phyloP scores from a whole-genome alignment of 2,329 filamentous ascomycete genomes.

The Plenodomus lindquistii region DNA sequence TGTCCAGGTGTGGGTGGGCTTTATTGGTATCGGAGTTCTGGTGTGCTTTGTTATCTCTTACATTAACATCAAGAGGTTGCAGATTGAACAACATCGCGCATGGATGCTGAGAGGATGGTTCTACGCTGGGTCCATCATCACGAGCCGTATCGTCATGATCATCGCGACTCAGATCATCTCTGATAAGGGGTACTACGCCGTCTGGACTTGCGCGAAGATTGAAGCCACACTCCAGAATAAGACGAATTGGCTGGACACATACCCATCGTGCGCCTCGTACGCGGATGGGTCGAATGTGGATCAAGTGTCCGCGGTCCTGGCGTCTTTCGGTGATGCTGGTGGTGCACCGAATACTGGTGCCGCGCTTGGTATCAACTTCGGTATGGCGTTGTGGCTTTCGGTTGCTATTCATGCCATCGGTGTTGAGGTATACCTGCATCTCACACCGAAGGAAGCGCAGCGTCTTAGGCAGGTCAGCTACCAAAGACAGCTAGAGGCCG shows the following conservation, averaged over 20 bases:
- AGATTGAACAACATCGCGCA: conserved; percentile 52
- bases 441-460: conserved; percentile 58
- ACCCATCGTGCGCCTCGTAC: conserved; percentile 53
- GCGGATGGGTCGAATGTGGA: conserved; percentile 38
- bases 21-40: conserved; percentile 53
- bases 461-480: conserved; percentile 61
- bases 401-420: conserved; percentile 53
- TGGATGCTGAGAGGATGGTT: conserved; percentile 38
- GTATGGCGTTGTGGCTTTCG: conserved; percentile 58
- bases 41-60: conserved; percentile 53
- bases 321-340: conserved; percentile 25
- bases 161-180: conserved; percentile 49
- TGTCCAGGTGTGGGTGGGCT: conserved; percentile 52
- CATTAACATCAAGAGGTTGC: conserved; percentile 62
- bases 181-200: conserved; percentile 39
- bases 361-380: conserved; percentile 55
- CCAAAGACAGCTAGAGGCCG: conserved; percentile 59
- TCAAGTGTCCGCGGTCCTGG: conserved; percentile 24
- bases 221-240: conserved; percentile 38
- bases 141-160: conserved; percentile 55
- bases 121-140: conserved; percentile 58
- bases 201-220: conserved; percentile 56
- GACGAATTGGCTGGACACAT: conserved; percentile 27
- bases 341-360: conserved; percentile 45
- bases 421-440: conserved; percentile 46